Base-by-base conservation (phyloP, 768 basidiomycete genomes). In the Tulasnella sp. region DNA sequence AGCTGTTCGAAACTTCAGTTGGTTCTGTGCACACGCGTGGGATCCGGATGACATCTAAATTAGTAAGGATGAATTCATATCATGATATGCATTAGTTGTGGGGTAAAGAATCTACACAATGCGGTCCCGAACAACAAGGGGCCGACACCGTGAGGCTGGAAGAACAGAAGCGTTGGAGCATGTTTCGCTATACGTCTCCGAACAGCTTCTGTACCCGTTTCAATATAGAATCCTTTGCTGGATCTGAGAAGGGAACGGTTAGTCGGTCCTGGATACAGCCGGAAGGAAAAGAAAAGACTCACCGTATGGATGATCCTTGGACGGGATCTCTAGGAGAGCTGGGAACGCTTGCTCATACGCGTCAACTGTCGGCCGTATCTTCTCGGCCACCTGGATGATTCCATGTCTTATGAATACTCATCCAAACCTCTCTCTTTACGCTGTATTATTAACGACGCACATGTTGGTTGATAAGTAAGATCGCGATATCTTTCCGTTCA, bases 261-360 rank as follows among this genome's bases (percentile, higher is more conserved):
- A 19, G 29, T 11, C 15, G 15, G 5, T 38, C 5, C 15, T 5
- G 2, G 2, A 25, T 15, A 34, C 8, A n/a, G n/a, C 19, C 29
- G 25, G 22, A 27, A 50, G 53, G 7, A 15, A 38, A 15, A 8
- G 1, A 25, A 48, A 10, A 12, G 21, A 30, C 80, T 60, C 55
- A 94, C 94, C 93, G 66, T 98, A 98, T 34, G 94, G 94, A 71
- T 96, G 92, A 68, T 98, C 94, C 71, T 98, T 98, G 57, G 91
- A 92, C 24, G 96, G 96, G 62, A 99, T 98, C 72, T 99, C 96
- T 15, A 99, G 81, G 42, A 99, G 73, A 0, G 96, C 92, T 21
- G 96, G 96, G 75, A 99, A 99, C 0, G 94, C 83, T 70, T 92
- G 88, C 64, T 90, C 84, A 71, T 99, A 99, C 66, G 84, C 83